These are phyloP conservation scores for Starmerella powellii DNA, from an alignment of 805 yeast genomes.

Conservation along the genomic window DNA sequence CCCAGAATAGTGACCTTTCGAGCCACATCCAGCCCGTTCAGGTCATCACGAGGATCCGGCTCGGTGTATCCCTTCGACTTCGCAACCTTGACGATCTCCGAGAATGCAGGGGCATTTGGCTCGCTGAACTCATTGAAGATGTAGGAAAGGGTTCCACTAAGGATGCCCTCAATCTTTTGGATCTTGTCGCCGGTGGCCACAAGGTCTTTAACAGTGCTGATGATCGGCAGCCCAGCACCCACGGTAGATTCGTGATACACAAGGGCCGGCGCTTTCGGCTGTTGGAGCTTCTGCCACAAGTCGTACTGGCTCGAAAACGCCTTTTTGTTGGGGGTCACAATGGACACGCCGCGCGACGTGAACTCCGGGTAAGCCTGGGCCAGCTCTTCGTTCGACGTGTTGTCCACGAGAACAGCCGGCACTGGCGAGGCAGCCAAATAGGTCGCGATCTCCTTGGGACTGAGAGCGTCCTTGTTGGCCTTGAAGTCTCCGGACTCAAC, in stretches of 20 bases:
- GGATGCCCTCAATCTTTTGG: conserved; percentile 85
- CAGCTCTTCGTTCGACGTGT: conserved; percentile 73
- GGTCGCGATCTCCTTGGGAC: conserved; percentile 46
- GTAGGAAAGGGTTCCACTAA: conserved; percentile 90
- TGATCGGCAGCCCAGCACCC: conserved; percentile 95
- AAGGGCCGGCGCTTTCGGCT: conserved; percentile 49
- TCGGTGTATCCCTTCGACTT: conserved; percentile 91
- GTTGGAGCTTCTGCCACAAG: conserved; percentile 65
- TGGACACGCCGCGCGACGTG: conserved; percentile 65
- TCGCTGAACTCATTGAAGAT: conserved; percentile 89
- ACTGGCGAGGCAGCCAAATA: conserved; percentile 52
- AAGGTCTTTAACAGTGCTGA: conserved; percentile 78
- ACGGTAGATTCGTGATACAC: conserved; percentile 98
- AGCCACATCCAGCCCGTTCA: conserved; percentile 96
- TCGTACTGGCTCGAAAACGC: conserved; percentile 73
- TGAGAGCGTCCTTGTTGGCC: conserved; percentile 39
- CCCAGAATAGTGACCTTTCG: conserved; percentile 95
- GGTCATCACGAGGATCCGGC: conserved; percentile 98
- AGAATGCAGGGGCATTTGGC: conserved; percentile 51
- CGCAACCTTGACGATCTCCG: conserved; percentile 81
- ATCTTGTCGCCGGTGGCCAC: conserved; percentile 88
- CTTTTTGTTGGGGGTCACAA: conserved; percentile 97
- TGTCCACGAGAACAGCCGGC: conserved; percentile 82
- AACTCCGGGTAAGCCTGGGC: conserved; percentile 70
- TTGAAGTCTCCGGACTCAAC: conserved; percentile 50